Evolutionary conservation across 768 basidiomycete genomes (phyloP).

Genomic region (Neoboletus subvelutipes): DNA sequence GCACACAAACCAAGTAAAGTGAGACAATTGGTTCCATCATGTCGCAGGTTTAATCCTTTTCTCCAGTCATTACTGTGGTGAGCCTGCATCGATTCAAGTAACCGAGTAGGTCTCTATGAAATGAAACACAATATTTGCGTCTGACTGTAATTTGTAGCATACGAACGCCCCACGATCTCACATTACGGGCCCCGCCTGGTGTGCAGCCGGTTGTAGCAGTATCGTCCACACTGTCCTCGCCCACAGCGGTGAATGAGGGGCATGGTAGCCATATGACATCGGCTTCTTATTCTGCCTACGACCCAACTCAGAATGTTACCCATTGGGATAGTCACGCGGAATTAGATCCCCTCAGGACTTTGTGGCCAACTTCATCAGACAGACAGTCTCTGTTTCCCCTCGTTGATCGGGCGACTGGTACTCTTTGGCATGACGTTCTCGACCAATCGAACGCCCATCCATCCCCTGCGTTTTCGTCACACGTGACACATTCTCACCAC

Average conservation of each 20-base stretch:
- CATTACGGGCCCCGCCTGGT: neutral
- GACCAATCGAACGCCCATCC: neutral
- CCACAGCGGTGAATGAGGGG: too few relatives aligned
- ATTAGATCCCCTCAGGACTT: neutral
- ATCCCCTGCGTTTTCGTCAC: too few relatives aligned
- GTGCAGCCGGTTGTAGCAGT: neutral
- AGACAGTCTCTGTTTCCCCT: too few relatives aligned
- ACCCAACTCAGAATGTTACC: too few relatives aligned
- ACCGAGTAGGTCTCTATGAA: neutral
- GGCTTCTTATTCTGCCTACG: neutral
- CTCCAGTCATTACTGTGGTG: neutral
- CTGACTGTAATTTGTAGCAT: neutral
- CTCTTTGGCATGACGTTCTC: neutral
- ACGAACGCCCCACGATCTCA: neutral
- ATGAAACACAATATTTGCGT: too few relatives aligned
- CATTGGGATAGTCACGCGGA: too few relatives aligned
- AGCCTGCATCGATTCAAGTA: neutral
- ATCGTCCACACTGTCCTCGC: neutral
- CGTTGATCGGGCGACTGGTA: too few relatives aligned
- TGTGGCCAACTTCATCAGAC: neutral
- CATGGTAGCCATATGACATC: neutral
- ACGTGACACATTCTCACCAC: too few relatives aligned
- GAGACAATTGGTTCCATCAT: neutral
- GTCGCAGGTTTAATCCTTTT: neutral
- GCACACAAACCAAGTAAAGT: neutral